Base-by-base conservation (phyloP, 352 stramenopile genomes). In the Phytophthora fragariaefolia region DNA sequence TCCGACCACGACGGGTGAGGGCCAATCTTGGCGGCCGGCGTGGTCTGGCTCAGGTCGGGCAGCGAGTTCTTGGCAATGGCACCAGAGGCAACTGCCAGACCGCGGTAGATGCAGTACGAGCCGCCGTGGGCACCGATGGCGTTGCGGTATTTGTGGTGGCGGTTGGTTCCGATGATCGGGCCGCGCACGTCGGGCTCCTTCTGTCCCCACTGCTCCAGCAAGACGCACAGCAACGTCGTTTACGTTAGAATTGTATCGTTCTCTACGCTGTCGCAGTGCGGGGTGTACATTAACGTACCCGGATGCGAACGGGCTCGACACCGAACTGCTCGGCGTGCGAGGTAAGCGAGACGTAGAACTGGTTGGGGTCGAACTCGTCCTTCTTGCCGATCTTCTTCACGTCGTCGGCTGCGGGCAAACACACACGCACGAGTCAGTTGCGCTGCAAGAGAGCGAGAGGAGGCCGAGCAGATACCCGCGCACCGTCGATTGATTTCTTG, bases 51-150 rank as follows among this genome's bases (percentile, higher is more conserved):
- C 24, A 99, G 75, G 72, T 94, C 83, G 17, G 85, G 85, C 15
- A 89, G 50, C 12, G 83, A 66, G 4, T 70, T 82, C 70, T 86
- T 93, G 61, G 75, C 79, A 66, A 96, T 80, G n/a, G 82, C 83
- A 13, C 86, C 86, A 5, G 85, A 85, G 5, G 87, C 87, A 65
- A 96, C 97, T 10, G 98, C 97, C 13, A 99, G 73, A 12, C 97
- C 97, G 24, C 97, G 98, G 69, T 99, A 99, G 69, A 99, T 96
- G 70, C 96, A 99, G 80, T 99, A 99, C 22, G 90, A 98, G 17
- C 98, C 98, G 18, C 93, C 92, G 69, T 99, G 98, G 0, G 98
- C 97, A 7, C 98, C 98, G 66, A 99, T 99, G 49, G 97, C 97
- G 75, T 99, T 99, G 28, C 97, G 85, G 67, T 98, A 98, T 52